Conservation (phyloP, 805 yeast species). For the Lipomyces mesembrius region DNA sequence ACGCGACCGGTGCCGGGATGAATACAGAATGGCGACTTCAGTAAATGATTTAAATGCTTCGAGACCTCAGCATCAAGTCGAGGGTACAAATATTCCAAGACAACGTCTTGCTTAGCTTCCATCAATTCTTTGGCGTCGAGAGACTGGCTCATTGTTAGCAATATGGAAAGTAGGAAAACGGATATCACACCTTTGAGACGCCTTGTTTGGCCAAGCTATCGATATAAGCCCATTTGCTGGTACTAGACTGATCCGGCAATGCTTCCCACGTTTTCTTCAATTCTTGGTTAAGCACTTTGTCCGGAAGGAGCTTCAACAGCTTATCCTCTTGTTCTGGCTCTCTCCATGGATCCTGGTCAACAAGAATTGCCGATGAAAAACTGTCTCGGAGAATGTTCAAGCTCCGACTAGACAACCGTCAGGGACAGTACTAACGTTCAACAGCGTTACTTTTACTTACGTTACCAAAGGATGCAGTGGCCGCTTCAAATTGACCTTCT, state of each 20-base stretch:
- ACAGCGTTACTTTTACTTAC: slow-evolving; percentile 19
- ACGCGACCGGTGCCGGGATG: slow-evolving; percentile 92
- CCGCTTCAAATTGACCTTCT: slow-evolving; percentile 61
- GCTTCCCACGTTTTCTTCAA: slow-evolving; percentile 64
- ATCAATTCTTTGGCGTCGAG: slow-evolving; percentile 55
- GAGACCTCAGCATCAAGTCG: slow-evolving; percentile 93
- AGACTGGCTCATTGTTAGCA: slow-evolving; percentile 12
- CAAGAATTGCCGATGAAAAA: slow-evolving; percentile 68
- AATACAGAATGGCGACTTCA: slow-evolving; percentile 94
- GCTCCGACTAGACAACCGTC: slow-evolving; percentile 56
- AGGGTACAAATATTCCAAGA: slow-evolving; percentile 83
- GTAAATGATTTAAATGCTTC: slow-evolving; percentile 82
- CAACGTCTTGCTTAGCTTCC: slow-evolving; percentile 81
- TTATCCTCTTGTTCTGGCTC: slow-evolving; percentile 58
- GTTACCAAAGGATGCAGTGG: slow-evolving; percentile 88
- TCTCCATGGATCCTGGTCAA: slow-evolving; percentile 88
- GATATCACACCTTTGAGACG: slow-evolving; percentile 31
- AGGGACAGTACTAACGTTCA: background rate
- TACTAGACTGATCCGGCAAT: slow-evolving; percentile 57
- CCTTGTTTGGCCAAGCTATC: slow-evolving; percentile 52
- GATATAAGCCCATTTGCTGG: slow-evolving; percentile 78
- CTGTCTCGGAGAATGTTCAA: slow-evolving; percentile 65
- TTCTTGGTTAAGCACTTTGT: slow-evolving; percentile 51
- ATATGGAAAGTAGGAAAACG: slow-evolving; percentile 35
- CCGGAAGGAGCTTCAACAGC: slow-evolving; percentile 67